Evolutionary conservation across 495 filamentous ascomycete species (phyloP).

Genomic region (Lasiosphaeria miniovina): DNA sequence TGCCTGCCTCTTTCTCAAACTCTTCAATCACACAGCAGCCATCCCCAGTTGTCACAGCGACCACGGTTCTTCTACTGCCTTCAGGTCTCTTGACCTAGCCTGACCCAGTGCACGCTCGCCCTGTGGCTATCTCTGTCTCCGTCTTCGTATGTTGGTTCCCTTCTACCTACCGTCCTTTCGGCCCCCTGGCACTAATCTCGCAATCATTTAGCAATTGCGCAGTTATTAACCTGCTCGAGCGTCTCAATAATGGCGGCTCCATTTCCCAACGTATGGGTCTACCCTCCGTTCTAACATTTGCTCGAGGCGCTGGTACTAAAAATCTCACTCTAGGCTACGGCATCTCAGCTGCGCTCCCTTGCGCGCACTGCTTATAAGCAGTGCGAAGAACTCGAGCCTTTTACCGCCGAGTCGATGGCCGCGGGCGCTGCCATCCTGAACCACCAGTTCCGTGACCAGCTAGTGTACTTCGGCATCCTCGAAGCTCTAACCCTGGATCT

Average conservation of each 20-base stretch:
- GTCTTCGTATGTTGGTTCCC: not conserved
- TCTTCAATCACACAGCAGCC: not conserved
- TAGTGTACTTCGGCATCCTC: not conserved
- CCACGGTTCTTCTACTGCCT: not conserved
- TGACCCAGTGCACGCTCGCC: not conserved
- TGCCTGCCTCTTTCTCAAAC: not conserved
- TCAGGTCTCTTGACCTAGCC: not conserved
- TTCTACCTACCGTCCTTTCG: not conserved
- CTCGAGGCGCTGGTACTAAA: not conserved
- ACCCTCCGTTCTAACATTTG: not conserved
- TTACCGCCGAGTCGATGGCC: not conserved
- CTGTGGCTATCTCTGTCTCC: not conserved
- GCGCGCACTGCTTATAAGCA: not conserved
- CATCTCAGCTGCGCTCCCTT: not conserved
- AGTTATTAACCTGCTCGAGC: not conserved
- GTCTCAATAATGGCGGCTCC: not conserved
- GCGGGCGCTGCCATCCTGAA: not conserved
- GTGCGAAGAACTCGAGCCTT: not conserved
- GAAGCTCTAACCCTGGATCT: not conserved
- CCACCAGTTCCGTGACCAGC: not conserved
- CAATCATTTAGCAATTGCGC: not conserved
- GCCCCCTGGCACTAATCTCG: not conserved
- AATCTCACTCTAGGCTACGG: not conserved
- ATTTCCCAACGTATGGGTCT: not conserved
- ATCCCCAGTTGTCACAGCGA: too few species aligned